Base-by-base conservation (phyloP, 2,329 filamentous ascomycete species). In the Helicocarpus griseus region DNA sequence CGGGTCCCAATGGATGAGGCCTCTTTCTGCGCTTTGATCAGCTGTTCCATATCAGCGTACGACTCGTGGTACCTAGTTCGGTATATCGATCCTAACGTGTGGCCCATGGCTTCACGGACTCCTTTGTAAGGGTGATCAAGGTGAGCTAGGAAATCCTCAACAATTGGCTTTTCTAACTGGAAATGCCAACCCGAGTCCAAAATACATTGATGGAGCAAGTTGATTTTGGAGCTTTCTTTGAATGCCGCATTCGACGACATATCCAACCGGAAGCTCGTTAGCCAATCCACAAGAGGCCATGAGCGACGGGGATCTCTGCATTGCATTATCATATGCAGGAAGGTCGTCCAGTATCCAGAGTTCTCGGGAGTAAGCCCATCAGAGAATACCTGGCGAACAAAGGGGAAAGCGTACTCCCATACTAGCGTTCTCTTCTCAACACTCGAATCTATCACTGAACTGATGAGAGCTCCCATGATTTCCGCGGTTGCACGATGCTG, bases 81-180 rank as follows among this genome's bases (percentile, higher is more conserved):
- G 67, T 90, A 93, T 53, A 97, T 91, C 3, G 85, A 85, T 3
- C 88, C 86, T 53, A 98, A 80, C 0, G 91, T 91, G 40, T 89
- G 80, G 0, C 93, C 93, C 72, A 98, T 95, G 0, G 91, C 85
- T 70, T 98, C 93, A 53, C 93, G 85, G 5, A 98, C 93, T 28
- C 89, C 87, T 73, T 98, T 98, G 74, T 98, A 98, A 0, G 93
- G 93, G 66, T 98, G 93, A 64, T 98, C 89, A 38, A 98, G 82
- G 65, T 98, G 93, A 22, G 79, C 77, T 54, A 98, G 75, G 70
- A 97, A 96, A 67, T 98, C 83, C 31, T 94, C 77, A 5, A 95
- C 73, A 48, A 98, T 91, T 0, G 90, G 89, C 69, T 88, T 82
- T 59, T 94, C 88, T 9, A 89, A 76, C 56, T 89, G 89, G 76